phyloP scores from a whole-genome alignment of 163 green algal genomes.

The Prototheca wickerhamii region DNA sequence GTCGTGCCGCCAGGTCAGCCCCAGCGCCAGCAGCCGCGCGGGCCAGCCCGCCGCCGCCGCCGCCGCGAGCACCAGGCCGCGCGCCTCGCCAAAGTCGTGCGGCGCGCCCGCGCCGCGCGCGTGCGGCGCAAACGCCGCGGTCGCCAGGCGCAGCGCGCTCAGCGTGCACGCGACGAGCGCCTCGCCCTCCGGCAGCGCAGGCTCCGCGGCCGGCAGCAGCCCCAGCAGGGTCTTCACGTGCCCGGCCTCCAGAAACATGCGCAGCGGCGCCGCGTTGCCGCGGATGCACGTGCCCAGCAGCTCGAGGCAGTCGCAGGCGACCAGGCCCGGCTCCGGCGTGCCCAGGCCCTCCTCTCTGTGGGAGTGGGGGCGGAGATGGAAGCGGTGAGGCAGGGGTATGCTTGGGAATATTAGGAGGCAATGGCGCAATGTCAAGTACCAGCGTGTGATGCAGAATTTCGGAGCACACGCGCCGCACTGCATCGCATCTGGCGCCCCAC shows the following conservation, averaged over 20 bases:
- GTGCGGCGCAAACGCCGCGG: neutral
- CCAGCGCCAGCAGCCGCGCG: neutral
- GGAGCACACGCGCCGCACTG: too few relatives aligned
- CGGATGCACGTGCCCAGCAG: conserved; percentile 70
- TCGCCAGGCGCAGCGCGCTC: conserved; percentile 12
- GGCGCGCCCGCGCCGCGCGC: neutral
- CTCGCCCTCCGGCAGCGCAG: conserved; percentile 28
- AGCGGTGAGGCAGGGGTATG: too few relatives aligned
- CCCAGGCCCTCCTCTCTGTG: conserved; percentile 45
- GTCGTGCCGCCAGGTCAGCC: neutral
- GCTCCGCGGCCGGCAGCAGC: conserved; percentile 3
- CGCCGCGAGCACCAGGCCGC: neutral
- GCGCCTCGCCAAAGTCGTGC: neutral
- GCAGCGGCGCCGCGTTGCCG: conserved; percentile 66
- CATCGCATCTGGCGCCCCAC: too few relatives aligned
- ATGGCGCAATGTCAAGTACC: too few relatives aligned
- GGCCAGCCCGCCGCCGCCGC: neutral
- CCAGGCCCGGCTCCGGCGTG: conserved; percentile 47
- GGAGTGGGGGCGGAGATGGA: neutral
- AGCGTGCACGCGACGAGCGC: conserved; percentile 29
- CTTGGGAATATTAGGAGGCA: too few relatives aligned
- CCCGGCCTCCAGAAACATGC: conserved; percentile 50
- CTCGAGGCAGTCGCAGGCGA: conserved; percentile 75
- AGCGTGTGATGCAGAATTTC: too few relatives aligned
- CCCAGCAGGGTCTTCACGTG: conserved; percentile 6